phyloP scores from a whole-genome alignment of 75 land plant species.

The Cunninghamia lanceolata region DNA sequence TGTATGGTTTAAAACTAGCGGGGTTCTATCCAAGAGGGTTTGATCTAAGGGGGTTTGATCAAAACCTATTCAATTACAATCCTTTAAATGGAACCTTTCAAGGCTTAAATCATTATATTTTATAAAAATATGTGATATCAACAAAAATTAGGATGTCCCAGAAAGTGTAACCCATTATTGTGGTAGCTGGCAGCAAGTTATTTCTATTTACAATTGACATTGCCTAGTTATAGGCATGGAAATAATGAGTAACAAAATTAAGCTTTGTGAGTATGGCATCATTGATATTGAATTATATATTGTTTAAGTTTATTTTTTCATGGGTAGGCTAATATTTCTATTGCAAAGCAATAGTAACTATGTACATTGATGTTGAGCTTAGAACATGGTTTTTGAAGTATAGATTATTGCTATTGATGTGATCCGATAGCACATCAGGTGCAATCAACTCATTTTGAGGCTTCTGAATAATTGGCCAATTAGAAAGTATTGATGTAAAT shows the following conservation, averaged over 20 bases:
- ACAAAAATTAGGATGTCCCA: no score
- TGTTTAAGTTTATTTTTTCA: no score
- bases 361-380: not conserved
- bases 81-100: no score
- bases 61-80: no score
- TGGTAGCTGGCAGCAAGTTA: no score
- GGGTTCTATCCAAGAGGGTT: no score
- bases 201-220: not conserved
- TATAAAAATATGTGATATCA: no score
- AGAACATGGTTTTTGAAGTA: not conserved
- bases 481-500: not conserved
- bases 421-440: not conserved
- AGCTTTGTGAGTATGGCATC: not conserved
- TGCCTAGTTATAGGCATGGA: not conserved
- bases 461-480: not conserved
- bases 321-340: not conserved
- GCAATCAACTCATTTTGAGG: not conserved
- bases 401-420: not conserved
- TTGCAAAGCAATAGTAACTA: not conserved
- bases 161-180: no score
- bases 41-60: no score
- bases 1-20: no score
- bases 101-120: no score
- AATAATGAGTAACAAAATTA: not conserved
- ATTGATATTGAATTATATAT: no score